These are phyloP conservation scores for Rheum nobile DNA, from an alignment of 148 eudicot species.

Conservation along the genomic window DNA sequence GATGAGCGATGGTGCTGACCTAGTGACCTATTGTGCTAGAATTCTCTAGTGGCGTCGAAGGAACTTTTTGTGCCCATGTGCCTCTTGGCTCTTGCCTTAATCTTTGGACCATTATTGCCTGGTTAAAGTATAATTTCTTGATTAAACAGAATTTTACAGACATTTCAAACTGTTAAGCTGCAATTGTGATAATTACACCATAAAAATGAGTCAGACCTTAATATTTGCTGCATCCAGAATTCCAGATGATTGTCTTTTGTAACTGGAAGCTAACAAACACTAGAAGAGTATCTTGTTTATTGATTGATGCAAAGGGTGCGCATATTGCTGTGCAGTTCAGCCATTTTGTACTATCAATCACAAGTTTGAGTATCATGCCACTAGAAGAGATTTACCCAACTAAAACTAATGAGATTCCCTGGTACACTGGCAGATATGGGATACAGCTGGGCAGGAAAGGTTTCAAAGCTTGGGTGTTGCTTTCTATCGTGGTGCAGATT, in stretches of 20 bases:
- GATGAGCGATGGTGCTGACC: neutral
- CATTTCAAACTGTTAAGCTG: too few relatives aligned
- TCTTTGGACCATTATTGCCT: too few relatives aligned
- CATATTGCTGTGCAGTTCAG: neutral
- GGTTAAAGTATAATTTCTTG: too few relatives aligned
- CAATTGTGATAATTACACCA: too few relatives aligned
- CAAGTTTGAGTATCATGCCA: neutral
- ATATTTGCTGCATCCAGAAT: neutral
- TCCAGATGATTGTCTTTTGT: neutral
- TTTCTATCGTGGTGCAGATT: constrained; percentile 96
- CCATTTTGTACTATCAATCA: neutral
- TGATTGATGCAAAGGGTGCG: neutral
- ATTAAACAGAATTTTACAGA: too few relatives aligned
- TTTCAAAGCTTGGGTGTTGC: constrained; percentile 96
- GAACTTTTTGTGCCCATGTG: too few relatives aligned
- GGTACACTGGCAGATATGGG: constrained; percentile 60
- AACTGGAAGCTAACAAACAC: neutral
- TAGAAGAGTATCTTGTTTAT: neutral
- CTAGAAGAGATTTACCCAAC: neutral
- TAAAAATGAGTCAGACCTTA: too few relatives aligned
- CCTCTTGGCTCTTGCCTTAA: too few relatives aligned
- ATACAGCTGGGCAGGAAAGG: constrained; percentile 98
- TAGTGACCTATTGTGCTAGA: too few relatives aligned
- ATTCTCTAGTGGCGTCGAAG: too few relatives aligned
- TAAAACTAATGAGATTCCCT: neutral